Base-by-base conservation (phyloP, 2,329 filamentous ascomycete species). In the Epichloe glyceriae region DNA sequence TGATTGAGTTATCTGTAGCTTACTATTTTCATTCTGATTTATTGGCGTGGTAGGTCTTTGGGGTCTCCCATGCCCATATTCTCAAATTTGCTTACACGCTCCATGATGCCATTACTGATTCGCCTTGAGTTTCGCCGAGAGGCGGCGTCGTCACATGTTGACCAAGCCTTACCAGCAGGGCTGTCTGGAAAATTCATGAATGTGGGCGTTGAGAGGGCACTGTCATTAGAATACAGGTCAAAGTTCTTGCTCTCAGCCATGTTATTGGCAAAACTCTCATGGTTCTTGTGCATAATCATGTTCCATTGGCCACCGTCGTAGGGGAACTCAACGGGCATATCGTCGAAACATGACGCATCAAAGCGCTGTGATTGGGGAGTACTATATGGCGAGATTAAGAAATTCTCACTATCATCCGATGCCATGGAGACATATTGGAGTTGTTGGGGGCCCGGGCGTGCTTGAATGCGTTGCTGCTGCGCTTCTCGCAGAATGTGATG, bases 401-500 rank as follows among this genome's bases (percentile, higher is more conserved):
- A 82, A 67, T 70, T 74, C 63, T 79, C 79, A 68, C 70, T 71
- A 54, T 64, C 61, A 56, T 62, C 62, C 52, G 62, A 54, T 53
- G 66, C 58, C 58, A 65, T 54, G 53, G 61, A 57, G 56, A 59
- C 58, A 53, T 64, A 58, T 42, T 57, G 39, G 49, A 52, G n/a
- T 38, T 53, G 51, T 49, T 62, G 52, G 63, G 62, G 58, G 78
- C 85, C 83, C 80, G 85, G 85, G 81, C 86, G 82, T 79, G 80
- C 79, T 78, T 70, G 67, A 56, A 82, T 78, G 79, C 80, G 81
- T 75, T 89, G 86, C 83, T 87, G 82, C 80, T 91, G 88, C 82
- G 85, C 79, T 86, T 87, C 86, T 84, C 84, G 85, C 83, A 88
- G 79, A 73, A 81, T 77, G 50, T 61, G 58, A 79, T 88, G 85